Evolutionary conservation across 78 protist species (phyloP), one percentile per base, ranked within the genome.

Genomic region (Mantamonas sphyraenae): DNA sequence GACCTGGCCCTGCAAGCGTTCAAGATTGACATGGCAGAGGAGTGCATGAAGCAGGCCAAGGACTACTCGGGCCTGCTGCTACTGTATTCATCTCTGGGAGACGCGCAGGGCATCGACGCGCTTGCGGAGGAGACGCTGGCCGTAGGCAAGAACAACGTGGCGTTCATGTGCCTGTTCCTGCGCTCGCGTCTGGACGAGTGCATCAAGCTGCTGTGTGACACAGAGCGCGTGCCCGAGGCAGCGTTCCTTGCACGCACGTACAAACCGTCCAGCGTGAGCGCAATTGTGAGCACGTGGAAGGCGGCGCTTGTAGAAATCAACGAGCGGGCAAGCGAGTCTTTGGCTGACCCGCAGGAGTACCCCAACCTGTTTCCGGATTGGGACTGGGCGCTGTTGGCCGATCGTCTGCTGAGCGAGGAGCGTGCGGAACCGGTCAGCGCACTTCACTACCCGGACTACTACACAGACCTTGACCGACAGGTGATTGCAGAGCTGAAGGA

Each of bases 231-330:
- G 38, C 73, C 98, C 31, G 96, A 92, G 55, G 98, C 98, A 0
- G 88, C 92, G 33, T 85, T 95, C 79, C 76, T 92, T 59, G 89
- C 97, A 4, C 85, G 96, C 53, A 91, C 96, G 14, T 95, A 93
- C 64, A 4, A 39, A 8, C 90, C 86, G 31, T 0, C 37, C 43
- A 51, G 22, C 10, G n/a, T 58, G 19, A 0, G 20, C 12, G n/a
- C 24, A 19, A 62, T 65, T 17, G 63, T 74, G 28, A 30, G 0
- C 26, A 24, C 71, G 9, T 62, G 79, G 79, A 7, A 26, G 37
- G 43, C 4, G n/a, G 74, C 47, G 19, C 73, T 68, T n/a, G 16
- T 0, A 20, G 26, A 61, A 53, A 30, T 30, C 0, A 73, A 69
- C 30, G 45, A 51, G 33, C 34, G n/a, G 34, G 64, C 68, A 0